These are phyloP conservation scores for Ganoderma boninense DNA, from an alignment of 1,284 basidiomycete genomes.

Conservation along the genomic window DNA sequence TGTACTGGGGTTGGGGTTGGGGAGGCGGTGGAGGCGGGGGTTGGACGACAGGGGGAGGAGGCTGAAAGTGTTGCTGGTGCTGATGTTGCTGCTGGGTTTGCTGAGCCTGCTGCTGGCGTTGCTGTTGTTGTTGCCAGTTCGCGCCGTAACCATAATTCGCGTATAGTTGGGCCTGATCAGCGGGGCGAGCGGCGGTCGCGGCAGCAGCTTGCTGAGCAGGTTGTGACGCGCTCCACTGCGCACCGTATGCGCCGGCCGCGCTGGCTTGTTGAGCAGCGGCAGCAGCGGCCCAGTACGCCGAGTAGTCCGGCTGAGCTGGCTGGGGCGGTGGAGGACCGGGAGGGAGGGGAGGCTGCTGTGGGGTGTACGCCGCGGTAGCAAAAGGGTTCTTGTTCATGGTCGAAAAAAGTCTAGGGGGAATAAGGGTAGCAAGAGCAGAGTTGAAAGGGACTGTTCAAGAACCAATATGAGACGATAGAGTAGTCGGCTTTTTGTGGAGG, in stretches of 20 bases:
- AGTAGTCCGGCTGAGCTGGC: slow-evolving; percentile 74
- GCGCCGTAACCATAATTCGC: slow-evolving; percentile 85
- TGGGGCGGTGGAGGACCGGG: slow-evolving; percentile 80
- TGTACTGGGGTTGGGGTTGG: slow-evolving; percentile 65
- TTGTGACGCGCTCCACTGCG: slow-evolving; percentile 72
- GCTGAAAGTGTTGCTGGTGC: slow-evolving; percentile 58
- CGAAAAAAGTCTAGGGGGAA: slow-evolving; percentile 18
- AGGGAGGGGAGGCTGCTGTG: slow-evolving; percentile 78
- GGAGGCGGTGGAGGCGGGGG: slow-evolving; percentile 57
- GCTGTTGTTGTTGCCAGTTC: slow-evolving; percentile 65
- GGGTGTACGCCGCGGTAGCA: slow-evolving; percentile 69
- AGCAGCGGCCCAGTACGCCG: slow-evolving; percentile 76
- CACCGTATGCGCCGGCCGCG: slow-evolving; percentile 58
- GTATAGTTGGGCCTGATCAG: slow-evolving; percentile 80
- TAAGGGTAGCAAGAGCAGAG: neutral
- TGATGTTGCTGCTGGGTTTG: slow-evolving; percentile 49
- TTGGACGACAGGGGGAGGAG: slow-evolving; percentile 59
- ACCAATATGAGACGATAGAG: slow-evolving; percentile 33
- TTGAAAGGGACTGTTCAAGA: neutral
- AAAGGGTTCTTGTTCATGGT: slow-evolving; percentile 85
- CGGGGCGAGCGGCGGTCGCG: slow-evolving; percentile 56
- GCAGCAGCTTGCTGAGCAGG: slow-evolving; percentile 48
- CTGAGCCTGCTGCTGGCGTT: slow-evolving; percentile 62
- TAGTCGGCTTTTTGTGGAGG: slow-evolving; percentile 25
- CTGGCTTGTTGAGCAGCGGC: slow-evolving; percentile 58